These are phyloP conservation scores for Phytopythium sindhum DNA, from an alignment of 352 stramenopile species.

Conservation along the genomic window DNA sequence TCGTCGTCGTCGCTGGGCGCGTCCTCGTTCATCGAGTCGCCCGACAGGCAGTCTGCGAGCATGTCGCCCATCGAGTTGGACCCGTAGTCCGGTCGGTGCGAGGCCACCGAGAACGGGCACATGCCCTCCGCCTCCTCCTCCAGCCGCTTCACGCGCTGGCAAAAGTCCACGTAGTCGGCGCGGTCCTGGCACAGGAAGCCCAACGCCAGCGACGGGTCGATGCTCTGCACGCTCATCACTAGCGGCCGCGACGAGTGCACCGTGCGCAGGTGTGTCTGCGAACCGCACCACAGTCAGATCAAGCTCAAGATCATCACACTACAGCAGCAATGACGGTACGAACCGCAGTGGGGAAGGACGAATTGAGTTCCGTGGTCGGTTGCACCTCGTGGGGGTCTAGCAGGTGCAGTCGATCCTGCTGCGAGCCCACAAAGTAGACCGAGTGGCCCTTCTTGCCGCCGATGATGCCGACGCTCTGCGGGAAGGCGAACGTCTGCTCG, in stretches of 20 bases:
- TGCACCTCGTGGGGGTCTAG: conserved; percentile 86
- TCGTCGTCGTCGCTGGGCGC: conserved; percentile 44
- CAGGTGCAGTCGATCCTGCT: conserved; percentile 76
- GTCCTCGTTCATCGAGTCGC: conserved; percentile 58
- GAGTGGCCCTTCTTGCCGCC: conserved; percentile 93
- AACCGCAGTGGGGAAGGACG: conserved; percentile 70
- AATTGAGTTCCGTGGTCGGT: conserved; percentile 58
- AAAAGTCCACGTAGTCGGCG: conserved; percentile 71
- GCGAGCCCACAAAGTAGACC: conserved; percentile 94
- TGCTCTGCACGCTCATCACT: conserved; percentile 82
- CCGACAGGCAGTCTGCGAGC: conserved; percentile 56
- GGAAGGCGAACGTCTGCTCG: conserved; percentile 83
- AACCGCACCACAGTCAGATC: conserved; percentile 9
- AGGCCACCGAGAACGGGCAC: conserved; percentile 65
- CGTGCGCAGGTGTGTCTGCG: conserved; percentile 51
- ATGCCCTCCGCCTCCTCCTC: conserved; percentile 41
- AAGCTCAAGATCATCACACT: neutral
- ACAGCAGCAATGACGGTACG: conserved; percentile 6
- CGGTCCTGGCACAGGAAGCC: conserved; percentile 90
- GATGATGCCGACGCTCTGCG: conserved; percentile 93
- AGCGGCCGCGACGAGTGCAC: conserved; percentile 52
- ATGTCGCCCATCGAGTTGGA: conserved; percentile 35
- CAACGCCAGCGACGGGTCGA: conserved; percentile 93
- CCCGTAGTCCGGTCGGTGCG: conserved; percentile 53
- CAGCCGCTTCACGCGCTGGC: conserved; percentile 38